A percentile compares a stretch with the other conserved stretches of the same genome.
phyloP scores from a whole-genome alignment of 495 filamentous ascomycete species.

The Penicillium alfredii region DNA sequence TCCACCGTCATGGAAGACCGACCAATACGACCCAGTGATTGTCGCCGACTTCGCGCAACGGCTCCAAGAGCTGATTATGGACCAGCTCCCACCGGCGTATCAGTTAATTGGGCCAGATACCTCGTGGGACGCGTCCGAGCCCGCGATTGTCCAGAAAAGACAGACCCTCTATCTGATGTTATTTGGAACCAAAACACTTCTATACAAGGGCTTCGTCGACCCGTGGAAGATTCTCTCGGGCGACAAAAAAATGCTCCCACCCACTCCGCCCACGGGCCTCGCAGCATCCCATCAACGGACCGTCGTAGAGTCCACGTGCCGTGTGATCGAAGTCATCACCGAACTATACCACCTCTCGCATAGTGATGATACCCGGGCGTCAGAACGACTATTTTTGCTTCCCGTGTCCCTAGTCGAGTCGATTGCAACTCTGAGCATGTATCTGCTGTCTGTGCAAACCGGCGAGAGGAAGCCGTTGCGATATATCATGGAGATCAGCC shows the following conservation, averaged over 20 bases:
- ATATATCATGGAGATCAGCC: conserved; percentile 8
- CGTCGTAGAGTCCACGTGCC: conserved; percentile 10
- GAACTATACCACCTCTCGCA: conserved; percentile 8
- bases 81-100: conserved; percentile 10
- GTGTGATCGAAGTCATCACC: conserved; percentile 7
- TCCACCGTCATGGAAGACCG: conserved; percentile 14
- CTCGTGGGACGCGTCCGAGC: conserved; percentile 8
- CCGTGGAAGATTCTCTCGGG: conserved; percentile 14
- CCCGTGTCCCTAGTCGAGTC: conserved; percentile 10
- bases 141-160: conserved; percentile 8
- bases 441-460: conserved; percentile 13
- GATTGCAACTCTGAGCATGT: conserved; percentile 10
- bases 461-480: conserved; percentile 4
- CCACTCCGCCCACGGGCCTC: conserved; percentile 8
- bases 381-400: conserved; percentile 9
- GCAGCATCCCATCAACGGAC: conserved; percentile 14
- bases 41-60: conserved; percentile 14
- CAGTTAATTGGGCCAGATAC: conserved; percentile 11
- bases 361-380: conserved; percentile 3
- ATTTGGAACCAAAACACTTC: conserved; percentile 5
- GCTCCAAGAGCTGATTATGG: conserved; percentile 14
- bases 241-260: neutral
- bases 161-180: conserved; percentile 13
- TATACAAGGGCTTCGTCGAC: conserved; percentile 15
- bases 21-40: conserved; percentile 7